Evolutionary conservation across 2,329 filamentous ascomycete species (phyloP).

Genomic region (Epichloe bromicola): DNA sequence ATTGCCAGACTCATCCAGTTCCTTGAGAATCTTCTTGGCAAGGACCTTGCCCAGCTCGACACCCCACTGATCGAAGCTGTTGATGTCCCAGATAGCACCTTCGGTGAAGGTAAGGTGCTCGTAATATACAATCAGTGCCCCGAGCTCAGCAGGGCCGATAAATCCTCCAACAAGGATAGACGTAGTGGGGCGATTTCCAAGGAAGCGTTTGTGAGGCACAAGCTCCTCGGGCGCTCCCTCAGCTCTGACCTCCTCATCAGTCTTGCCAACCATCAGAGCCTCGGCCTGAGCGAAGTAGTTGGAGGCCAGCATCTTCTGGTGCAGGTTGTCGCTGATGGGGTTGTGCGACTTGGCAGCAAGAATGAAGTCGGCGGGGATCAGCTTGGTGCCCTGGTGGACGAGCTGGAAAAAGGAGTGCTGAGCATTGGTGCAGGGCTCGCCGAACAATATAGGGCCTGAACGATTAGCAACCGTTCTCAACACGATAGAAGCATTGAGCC

Average conservation of each 20-base stretch:
- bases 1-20: conserved; percentile 68
- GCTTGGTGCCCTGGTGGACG: conserved; percentile 96
- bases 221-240: conserved; percentile 63
- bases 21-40: conserved; percentile 78
- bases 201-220: conserved; percentile 97
- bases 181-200: conserved; percentile 93
- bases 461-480: not conserved
- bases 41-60: conserved; percentile 95
- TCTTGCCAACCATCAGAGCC: conserved; percentile 85
- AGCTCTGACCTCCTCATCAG: conserved; percentile 61
- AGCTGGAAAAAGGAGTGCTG: conserved; percentile 99
- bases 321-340: conserved; percentile 78
- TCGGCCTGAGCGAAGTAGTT: conserved; percentile 88
- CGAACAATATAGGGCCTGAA: conserved; percentile 73
- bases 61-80: conserved; percentile 99
- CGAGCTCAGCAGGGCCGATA: conserved; percentile 88
- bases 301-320: conserved; percentile 91
- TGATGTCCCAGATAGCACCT: conserved; percentile 98
- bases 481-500: not conserved
- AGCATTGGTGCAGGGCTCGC: conserved; percentile 96
- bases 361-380: conserved; percentile 97
- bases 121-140: conserved; percentile 95
- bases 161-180: conserved; percentile 79
- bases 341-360: conserved; percentile 94
- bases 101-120: conserved; percentile 98